Evolutionary conservation across 306 rosid species (phyloP), one percentile per base, ranked within the genome.

Genomic region (Betula pendula): DNA sequence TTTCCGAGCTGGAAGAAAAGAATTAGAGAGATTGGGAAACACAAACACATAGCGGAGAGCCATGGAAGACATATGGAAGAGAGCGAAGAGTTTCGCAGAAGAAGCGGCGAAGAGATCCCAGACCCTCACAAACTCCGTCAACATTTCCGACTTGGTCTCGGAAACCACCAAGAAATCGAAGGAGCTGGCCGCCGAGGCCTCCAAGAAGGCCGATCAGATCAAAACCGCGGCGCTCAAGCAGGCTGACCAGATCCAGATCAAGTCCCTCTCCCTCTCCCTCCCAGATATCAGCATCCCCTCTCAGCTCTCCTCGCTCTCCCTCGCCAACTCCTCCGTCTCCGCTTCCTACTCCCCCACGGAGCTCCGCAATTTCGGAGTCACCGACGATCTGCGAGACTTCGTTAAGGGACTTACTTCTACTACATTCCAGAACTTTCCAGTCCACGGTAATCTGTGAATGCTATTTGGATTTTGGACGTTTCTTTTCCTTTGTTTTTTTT

Each of bases 151-250:
- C 82, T 87, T 96, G 68, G 96, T 96, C 79, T 89, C 99, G 17
- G 98, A 93, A 79, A 92, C 99, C 72, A 81, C 99, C 71, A 93
- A 93, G 87, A 87, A 87, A 81, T 96, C 98, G n/a, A 89, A 83
- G 56, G 98, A 96, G 49, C 81, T 96, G 50, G 99, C 99, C 65
- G 96, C 96, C 14, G 99, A 96, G 68, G 98, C 99, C 42, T 96
- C 99, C 76, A 92, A 93, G 85, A 78, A 79, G 24, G 99, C 99
- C 60, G 97, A 96, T 83, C 88, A 81, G 78, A 84, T 96, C 87
- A 96, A 89, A 71, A 38, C 82, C 31, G 98, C 96, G 24, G 98
- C 98, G 1, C 79, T 94, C 58, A 88, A 81, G 72, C 99, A 81
- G 62, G 94, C 94, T 49, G 97, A 92, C 74, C 70, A 66, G 70